A percentile compares a stretch with the other conserved stretches of the same genome.
phyloP scores from a whole-genome alignment of 495 filamentous ascomycete genomes.

The Podospora appendiculata region DNA sequence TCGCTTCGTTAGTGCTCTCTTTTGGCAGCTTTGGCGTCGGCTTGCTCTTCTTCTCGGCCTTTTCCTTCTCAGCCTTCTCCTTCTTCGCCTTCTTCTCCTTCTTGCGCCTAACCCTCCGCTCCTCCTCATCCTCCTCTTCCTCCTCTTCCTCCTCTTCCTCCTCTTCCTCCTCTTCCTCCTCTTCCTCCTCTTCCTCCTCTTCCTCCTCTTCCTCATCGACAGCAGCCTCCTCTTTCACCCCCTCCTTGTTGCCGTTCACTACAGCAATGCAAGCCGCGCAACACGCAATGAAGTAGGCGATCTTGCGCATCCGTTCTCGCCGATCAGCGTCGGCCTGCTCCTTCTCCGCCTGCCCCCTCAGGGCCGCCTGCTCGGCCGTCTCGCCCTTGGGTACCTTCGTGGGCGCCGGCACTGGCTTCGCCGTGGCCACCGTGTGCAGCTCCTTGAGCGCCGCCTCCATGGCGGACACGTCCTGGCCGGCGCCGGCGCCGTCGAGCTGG shows the following conservation, averaged over 20 bases:
- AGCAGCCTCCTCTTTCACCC: neutral
- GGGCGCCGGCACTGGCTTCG: neutral
- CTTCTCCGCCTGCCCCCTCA: neutral
- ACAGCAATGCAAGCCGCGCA: neutral
- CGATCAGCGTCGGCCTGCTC: neutral
- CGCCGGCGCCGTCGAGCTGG: constrained; percentile 1
- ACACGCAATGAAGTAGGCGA: neutral
- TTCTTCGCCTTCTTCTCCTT: constrained; percentile 20
- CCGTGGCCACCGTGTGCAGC: neutral
- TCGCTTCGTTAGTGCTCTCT: neutral
- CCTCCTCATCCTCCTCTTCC: neutral
- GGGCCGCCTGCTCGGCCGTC: neutral
- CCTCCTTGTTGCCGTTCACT: neutral
- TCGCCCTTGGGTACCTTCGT: constrained; percentile 22
- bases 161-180: neutral
- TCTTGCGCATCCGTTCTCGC: neutral
- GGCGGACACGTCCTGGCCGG: constrained; percentile 1
- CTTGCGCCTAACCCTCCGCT: constrained; percentile 6
- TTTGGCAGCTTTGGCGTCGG: neutral
- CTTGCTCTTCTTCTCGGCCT: constrained; percentile 1
- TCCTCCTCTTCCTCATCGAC: neutral
- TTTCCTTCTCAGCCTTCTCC: constrained; percentile 4
- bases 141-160: neutral
- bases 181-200: neutral
- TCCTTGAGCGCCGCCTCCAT: constrained; percentile 12